Percentiles rank a stretch among this genome's conserved stretches.
These are phyloP conservation scores for Prunus mira DNA, from an alignment of 306 rosid species.

Conservation along the genomic window DNA sequence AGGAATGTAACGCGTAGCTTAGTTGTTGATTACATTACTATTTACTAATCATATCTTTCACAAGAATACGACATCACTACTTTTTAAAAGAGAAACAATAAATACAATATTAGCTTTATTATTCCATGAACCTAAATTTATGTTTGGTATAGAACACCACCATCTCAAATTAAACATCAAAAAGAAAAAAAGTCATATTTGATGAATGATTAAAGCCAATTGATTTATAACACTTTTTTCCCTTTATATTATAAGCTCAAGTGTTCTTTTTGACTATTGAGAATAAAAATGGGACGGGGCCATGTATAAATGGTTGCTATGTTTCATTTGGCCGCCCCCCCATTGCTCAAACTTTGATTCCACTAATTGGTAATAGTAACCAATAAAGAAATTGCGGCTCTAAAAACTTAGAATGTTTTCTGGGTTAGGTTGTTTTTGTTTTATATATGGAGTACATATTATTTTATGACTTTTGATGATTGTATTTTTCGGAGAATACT, in stretches of 20 bases:
- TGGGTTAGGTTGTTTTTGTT: constrained; percentile 2
- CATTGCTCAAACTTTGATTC: constrained; percentile 1
- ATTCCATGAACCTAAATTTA: background rate
- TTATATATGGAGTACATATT: background rate
- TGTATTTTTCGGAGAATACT: no score
- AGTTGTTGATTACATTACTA: background rate
- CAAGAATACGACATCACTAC: no score
- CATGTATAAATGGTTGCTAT: background rate
- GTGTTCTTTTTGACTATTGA: constrained; percentile 47
- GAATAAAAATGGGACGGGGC: background rate
- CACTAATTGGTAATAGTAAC: background rate
- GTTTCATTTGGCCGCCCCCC: background rate
- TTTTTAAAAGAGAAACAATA: no score
- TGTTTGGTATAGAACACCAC: background rate
- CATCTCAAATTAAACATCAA: constrained; percentile 18
- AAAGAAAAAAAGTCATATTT: constrained; percentile 31
- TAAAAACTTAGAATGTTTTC: background rate
- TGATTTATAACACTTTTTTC: constrained; percentile 27
- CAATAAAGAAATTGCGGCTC: background rate
- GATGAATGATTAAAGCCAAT: constrained; percentile 60
- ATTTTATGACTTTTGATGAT: no score
- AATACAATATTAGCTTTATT: no score
- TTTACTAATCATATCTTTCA: no score
- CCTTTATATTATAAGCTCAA: constrained; percentile 31
- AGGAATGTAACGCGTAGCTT: background rate